These are phyloP conservation scores for Hyphopichia burtonii DNA, from an alignment of 1,139 yeast genomes.

Conservation along the genomic window DNA sequence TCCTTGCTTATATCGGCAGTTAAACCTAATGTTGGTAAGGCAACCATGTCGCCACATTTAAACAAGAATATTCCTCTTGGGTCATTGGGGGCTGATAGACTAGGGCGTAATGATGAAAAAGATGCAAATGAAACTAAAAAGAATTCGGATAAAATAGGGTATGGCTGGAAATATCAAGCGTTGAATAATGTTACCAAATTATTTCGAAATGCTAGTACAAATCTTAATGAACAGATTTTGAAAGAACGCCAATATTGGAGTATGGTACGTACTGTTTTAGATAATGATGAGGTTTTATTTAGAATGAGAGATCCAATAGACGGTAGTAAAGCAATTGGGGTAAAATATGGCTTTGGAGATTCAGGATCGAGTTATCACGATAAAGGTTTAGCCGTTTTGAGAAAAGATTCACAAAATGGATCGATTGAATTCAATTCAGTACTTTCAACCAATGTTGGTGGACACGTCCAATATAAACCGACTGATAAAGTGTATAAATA, in stretches of 20 bases:
- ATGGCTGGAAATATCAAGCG: conserved; percentile 86
- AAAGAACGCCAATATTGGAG: conserved; percentile 79
- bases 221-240: conserved; percentile 52
- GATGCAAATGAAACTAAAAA: conserved; percentile 11
- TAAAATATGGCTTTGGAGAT: conserved; percentile 88
- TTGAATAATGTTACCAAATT: conserved; percentile 54
- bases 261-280: conserved; percentile 47
- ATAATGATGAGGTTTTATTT: conserved; percentile 68
- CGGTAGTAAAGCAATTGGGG: conserved; percentile 58
- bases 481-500: conserved; percentile 36
- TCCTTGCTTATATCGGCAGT: conserved; percentile 79
- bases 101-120: conserved; percentile 27
- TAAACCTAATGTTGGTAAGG: conserved; percentile 79
- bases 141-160: conserved; percentile 44
- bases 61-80: conserved; percentile 77
- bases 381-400: conserved; percentile 70
- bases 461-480: conserved; percentile 13
- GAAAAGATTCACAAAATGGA: conserved; percentile 37
- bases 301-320: conserved; percentile 57
- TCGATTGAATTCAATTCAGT: conserved; percentile 34
- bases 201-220: conserved; percentile 50
- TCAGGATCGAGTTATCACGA: conserved; percentile 79
- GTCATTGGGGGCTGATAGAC: conserved; percentile 68
- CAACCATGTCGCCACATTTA: conserved; percentile 88
- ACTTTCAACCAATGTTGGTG: conserved; percentile 12